Percentiles rank a stretch among this genome's conserved stretches.
Conservation (phyloP, 257 asterid species). For the Solanum microdontum region DNA sequence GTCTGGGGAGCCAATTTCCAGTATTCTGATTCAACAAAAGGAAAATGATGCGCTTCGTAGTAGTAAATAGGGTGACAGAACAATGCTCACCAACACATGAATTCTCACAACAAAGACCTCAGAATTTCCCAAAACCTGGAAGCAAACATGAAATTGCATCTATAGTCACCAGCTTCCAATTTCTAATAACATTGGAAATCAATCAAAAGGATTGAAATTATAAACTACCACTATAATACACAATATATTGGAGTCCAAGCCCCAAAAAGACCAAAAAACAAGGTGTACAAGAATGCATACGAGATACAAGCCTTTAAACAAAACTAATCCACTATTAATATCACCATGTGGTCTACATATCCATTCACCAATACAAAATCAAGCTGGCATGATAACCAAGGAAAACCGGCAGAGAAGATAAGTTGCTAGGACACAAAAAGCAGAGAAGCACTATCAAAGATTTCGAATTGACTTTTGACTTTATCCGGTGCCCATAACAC, state of each 20-base stretch:
- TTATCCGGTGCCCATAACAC: not conserved
- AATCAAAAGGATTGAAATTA: no score
- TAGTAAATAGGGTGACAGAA: not conserved
- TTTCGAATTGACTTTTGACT: not conserved
- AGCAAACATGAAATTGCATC: not conserved
- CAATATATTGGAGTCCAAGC: not conserved
- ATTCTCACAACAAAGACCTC: not conserved
- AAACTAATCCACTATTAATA: not conserved
- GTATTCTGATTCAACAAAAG: not conserved
- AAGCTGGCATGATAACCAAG: not conserved
- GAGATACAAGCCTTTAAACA: not conserved
- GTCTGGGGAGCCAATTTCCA: not conserved
- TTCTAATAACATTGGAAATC: no score
- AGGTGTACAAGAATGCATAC: not conserved
- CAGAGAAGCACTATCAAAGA: not conserved
- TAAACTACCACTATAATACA: not conserved
- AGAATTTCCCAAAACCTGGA: not conserved
- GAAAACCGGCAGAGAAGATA: not conserved
- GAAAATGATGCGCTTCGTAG: not conserved
- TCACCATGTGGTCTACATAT: not conserved
- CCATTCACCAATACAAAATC: not conserved
- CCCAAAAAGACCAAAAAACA: no score
- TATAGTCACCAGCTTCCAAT: not conserved
- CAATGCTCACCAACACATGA: no score
- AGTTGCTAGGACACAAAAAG: not conserved